Evolutionary conservation across 176 grass and related monocot genomes (phyloP), one percentile per base, ranked within the genome.

Genomic region (Cymbopogon citratus): DNA sequence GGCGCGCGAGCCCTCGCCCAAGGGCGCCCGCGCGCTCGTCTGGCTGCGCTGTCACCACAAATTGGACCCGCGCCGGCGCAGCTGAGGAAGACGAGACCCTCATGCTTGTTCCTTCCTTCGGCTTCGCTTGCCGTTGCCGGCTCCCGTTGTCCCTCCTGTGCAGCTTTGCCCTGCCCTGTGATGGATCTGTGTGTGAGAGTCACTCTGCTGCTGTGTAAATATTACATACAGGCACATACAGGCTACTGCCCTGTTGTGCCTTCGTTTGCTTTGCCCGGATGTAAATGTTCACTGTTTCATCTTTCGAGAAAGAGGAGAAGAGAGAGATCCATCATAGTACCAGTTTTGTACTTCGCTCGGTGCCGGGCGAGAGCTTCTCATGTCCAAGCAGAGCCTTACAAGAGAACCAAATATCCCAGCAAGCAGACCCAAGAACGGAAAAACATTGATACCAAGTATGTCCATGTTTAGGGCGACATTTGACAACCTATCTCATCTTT

Each of bases 221-320:
- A 63, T 4, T 28, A 25, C 6, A 48, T 33, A 33, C 31, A 33
- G n/a, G n/a, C n/a, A n/a, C 21, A 57, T 57, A 57, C 21, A 57
- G 56, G 56, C 21, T 57, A 51, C 35, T 72, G 68, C 63, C 36
- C 39, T 51, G 69, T 70, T 29, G 61, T 43, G 11, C 23, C 57
- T 73, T 54, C 46, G 23, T 52, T 54, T 74, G 3, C 39, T 46
- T 46, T 48, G 41, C 7, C 7, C 39, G 56, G 28, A 33, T 85
- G 81, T 85, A 89, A 84, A 89, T 85, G 80, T 75, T 61, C 60
- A 61, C 81, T 69, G 81, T 48, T 80, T 84, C 69, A 9, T 39
- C 31, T 69, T 80, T 75, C 7, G 9, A 67, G 12, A 40, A 44
- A 80, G n/a, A 54, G 11, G 2, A 63, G 60, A 2, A 28, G 31